Conservation (phyloP, 768 basidiomycete genomes). For the Serendipita vermifera region DNA sequence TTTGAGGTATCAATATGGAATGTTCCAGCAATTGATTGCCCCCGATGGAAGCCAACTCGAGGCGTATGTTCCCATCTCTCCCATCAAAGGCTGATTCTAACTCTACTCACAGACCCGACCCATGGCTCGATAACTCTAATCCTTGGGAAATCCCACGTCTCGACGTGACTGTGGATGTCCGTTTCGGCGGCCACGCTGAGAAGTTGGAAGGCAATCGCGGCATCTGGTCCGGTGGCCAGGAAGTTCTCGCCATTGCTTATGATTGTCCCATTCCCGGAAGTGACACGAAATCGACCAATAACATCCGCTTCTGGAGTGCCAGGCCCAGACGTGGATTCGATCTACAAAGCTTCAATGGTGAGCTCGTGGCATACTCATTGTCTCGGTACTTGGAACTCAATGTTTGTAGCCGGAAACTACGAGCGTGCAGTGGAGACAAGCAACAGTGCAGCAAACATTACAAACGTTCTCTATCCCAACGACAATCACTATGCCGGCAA, state of each 20-base stretch:
- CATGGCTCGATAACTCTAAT: conserved; percentile 80
- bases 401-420: conserved; percentile 68
- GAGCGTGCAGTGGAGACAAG: conserved; percentile 77
- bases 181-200: conserved; percentile 81
- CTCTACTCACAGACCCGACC: conserved; percentile 44
- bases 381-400: too few species aligned
- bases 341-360: conserved; percentile 88
- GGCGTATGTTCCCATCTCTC: conserved; percentile 29
- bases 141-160: conserved; percentile 80
- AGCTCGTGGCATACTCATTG: neutral
- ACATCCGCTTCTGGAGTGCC: conserved; percentile 43
- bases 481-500: conserved; percentile 48
- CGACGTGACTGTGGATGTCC: conserved; percentile 72
- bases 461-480: conserved; percentile 90
- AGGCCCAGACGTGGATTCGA: conserved; percentile 87
- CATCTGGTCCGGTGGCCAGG: conserved; percentile 79
- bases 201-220: conserved; percentile 47
- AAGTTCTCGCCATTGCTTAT: conserved; percentile 86
- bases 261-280: conserved; percentile 89
- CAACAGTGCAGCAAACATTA: conserved; percentile 87
- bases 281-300: conserved; percentile 76
- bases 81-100: neutral
- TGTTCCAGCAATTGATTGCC: conserved; percentile 88
- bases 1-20: conserved; percentile 83
- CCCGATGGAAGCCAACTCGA: conserved; percentile 70